phyloP scores from a whole-genome alignment of 495 filamentous ascomycete genomes.

The Penicillium desertorum region DNA sequence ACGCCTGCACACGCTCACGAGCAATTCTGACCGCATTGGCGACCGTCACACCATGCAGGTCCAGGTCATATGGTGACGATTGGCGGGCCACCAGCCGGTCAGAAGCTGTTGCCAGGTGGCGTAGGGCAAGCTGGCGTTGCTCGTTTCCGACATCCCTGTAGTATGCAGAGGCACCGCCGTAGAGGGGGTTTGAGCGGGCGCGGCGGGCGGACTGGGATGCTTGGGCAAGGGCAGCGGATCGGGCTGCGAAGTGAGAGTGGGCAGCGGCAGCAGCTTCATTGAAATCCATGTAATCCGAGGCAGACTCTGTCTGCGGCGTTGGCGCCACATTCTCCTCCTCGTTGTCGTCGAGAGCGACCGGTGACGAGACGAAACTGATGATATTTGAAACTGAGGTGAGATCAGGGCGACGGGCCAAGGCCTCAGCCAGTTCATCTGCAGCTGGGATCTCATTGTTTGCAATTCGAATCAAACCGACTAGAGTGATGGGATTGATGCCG shows the following conservation, averaged over 20 bases:
- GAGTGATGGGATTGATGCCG: slow-evolving; percentile 40
- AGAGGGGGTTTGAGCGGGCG: slow-evolving; percentile 62
- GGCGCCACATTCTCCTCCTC: slow-evolving; percentile 26
- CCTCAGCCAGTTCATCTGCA: slow-evolving; percentile 59
- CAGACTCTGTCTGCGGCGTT: neutral
- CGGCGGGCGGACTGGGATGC: slow-evolving; percentile 61
- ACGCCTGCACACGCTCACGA: slow-evolving; percentile 60
- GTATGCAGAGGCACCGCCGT: slow-evolving; percentile 65
- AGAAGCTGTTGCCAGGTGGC: slow-evolving; percentile 50
- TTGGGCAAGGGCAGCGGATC: slow-evolving; percentile 54
- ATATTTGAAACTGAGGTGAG: slow-evolving; percentile 39
- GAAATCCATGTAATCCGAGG: slow-evolving; percentile 22
- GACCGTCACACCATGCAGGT: slow-evolving; percentile 85
- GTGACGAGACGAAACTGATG: slow-evolving; percentile 40
- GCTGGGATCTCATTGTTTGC: slow-evolving; percentile 55
- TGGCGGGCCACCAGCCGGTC: slow-evolving; percentile 61
- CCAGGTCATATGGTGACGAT: slow-evolving; percentile 56
- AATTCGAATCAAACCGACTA: slow-evolving; percentile 54
- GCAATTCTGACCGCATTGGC: slow-evolving; percentile 76
- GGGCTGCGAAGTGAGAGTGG: slow-evolving; percentile 40
- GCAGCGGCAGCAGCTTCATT: slow-evolving; percentile 31
- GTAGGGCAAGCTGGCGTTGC: slow-evolving; percentile 45
- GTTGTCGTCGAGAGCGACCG: slow-evolving; percentile 29
- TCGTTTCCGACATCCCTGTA: slow-evolving; percentile 62
- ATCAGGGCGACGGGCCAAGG: slow-evolving; percentile 36